Evolutionary conservation across 139 green algal genomes (phyloP).

Genomic region (Ostreobium quekettii): DNA sequence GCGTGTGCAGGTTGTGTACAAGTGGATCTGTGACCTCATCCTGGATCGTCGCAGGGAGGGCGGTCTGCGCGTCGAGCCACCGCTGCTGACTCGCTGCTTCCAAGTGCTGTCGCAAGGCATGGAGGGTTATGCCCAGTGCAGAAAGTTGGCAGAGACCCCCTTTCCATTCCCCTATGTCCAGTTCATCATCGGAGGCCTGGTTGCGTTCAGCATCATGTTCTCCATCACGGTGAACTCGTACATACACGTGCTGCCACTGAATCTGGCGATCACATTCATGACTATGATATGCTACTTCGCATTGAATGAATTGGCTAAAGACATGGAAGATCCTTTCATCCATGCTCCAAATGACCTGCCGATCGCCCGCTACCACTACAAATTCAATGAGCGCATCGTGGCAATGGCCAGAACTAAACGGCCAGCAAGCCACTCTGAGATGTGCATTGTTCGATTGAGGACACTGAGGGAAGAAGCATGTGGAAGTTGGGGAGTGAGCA

Average conservation of each 20-base stretch:
- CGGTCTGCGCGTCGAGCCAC: conserved; percentile 13
- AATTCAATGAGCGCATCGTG: background rate
- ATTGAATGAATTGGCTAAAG: conserved; percentile 38
- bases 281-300: conserved; percentile 22
- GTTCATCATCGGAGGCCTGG: conserved; percentile 15
- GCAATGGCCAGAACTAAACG: background rate
- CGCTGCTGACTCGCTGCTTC: conserved; percentile 15
- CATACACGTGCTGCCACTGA: conserved; percentile 3
- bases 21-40: background rate
- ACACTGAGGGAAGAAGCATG: too few species aligned
- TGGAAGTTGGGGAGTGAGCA: too few species aligned
- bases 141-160: conserved; percentile 28
- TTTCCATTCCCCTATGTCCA: conserved; percentile 34
- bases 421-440: too few species aligned
- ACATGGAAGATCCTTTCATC: conserved; percentile 43
- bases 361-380: conserved; percentile 1
- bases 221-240: conserved; percentile 21
- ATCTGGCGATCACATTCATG: conserved; percentile 23
- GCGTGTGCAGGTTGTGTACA: background rate
- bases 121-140: conserved; percentile 17
- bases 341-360: conserved; percentile 32
- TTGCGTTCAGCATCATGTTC: conserved; percentile 18
- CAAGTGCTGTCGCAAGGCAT: conserved; percentile 22
- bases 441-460: too few species aligned
- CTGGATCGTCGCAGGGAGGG: conserved; percentile 4